Conservation (phyloP, 2,329 filamentous ascomycete species). For the Plectosphaerella sp. region DNA sequence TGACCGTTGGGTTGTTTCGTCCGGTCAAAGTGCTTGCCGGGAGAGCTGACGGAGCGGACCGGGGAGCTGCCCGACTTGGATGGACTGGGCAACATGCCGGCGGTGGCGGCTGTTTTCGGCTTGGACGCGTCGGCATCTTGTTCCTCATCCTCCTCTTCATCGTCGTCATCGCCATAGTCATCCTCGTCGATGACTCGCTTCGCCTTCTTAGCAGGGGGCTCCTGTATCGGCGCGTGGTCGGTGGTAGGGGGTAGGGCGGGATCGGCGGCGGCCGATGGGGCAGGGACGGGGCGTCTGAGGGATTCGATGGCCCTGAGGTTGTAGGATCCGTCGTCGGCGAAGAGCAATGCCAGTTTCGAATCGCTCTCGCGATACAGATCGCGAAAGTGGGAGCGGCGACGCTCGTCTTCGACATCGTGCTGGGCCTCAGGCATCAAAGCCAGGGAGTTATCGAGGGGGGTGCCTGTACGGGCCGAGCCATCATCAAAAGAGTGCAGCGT, state of each 20-base stretch:
- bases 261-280: constrained; percentile 39
- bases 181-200: constrained; percentile 78
- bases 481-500: constrained; percentile 59
- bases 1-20: constrained; percentile 42
- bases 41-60: constrained; percentile 58
- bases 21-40: constrained; percentile 51
- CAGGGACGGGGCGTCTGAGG: constrained; percentile 38
- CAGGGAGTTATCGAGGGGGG: constrained; percentile 44
- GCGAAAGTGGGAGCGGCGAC: constrained; percentile 68
- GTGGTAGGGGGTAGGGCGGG: constrained; percentile 52
- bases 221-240: constrained; percentile 53
- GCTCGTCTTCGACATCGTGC: constrained; percentile 61
- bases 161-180: constrained; percentile 82
- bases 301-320: constrained; percentile 49
- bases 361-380: constrained; percentile 75
- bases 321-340: constrained; percentile 53
- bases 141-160: constrained; percentile 64
- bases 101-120: constrained; percentile 46
- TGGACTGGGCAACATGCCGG: constrained; percentile 60
- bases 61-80: constrained; percentile 67
- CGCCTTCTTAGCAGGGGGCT: constrained; percentile 67
- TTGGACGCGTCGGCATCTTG: constrained; percentile 49
- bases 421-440: constrained; percentile 58
- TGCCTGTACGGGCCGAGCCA: constrained; percentile 45
- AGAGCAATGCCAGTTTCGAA: constrained; percentile 71